Evolutionary conservation across 129 eudicot species (phyloP).

Genomic region (Tanacetum coccineum): DNA sequence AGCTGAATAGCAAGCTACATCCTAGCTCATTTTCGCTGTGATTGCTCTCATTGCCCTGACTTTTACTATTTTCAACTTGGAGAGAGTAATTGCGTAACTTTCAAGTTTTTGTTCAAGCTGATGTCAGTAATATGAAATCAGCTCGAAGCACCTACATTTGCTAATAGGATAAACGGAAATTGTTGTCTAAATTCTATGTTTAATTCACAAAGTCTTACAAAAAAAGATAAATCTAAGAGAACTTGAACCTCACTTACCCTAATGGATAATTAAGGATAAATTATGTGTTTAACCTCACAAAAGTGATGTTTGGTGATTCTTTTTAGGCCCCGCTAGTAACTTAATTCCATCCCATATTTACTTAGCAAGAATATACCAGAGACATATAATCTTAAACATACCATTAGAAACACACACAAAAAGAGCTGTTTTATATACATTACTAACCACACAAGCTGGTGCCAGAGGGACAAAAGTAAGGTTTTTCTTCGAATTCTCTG

Average conservation of each 20-base stretch:
- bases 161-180: not conserved
- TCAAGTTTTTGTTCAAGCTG: not conserved
- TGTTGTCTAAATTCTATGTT: not conserved
- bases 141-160: not conserved
- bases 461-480: slow-evolving; percentile 92
- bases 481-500: slow-evolving; percentile 59
- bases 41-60: too few species aligned
- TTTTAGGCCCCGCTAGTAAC: not conserved
- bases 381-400: too few species aligned
- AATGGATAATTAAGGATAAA: not conserved
- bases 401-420: too few species aligned
- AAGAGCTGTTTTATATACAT: not conserved
- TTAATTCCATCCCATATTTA: not conserved
- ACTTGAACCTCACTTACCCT: slow-evolving; percentile 1
- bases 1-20: too few species aligned
- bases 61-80: too few species aligned
- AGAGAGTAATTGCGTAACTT: not conserved
- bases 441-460: slow-evolving; percentile 93
- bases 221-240: not conserved
- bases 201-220: not conserved
- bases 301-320: not conserved
- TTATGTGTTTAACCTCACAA: not conserved
- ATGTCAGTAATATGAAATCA: not conserved
- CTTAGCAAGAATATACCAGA: not conserved
- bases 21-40: too few species aligned